phyloP scores from a whole-genome alignment of 148 eudicot species.

The Rhododendron williamsianum region DNA sequence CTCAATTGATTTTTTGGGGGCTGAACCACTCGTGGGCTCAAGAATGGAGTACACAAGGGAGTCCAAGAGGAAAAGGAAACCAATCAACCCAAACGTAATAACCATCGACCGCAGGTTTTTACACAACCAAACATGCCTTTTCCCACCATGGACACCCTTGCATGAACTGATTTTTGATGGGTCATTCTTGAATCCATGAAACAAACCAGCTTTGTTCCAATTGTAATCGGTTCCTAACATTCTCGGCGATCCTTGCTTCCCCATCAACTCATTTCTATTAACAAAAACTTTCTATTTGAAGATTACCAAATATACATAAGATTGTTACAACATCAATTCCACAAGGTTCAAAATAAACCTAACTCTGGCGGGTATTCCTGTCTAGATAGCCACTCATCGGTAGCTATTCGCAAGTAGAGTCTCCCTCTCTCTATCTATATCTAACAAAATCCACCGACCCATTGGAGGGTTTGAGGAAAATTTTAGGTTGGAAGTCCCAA shows the following conservation, averaged over 20 bases:
- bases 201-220: conserved; percentile 30
- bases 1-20: conserved; percentile 8
- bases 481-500: conserved; percentile 4
- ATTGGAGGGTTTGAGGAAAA: neutral
- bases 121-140: conserved; percentile 47
- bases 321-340: neutral
- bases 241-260: conserved; percentile 41
- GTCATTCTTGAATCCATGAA: conserved; percentile 41
- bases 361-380: neutral
- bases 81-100: conserved; percentile 44
- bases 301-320: neutral
- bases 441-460: neutral
- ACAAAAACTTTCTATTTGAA: neutral
- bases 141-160: conserved; percentile 49
- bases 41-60: conserved; percentile 49
- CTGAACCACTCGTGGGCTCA: conserved; percentile 30
- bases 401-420: neutral
- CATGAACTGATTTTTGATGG: conserved; percentile 24
- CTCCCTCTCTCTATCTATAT: neutral
- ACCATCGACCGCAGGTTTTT: conserved; percentile 42
- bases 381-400: neutral
- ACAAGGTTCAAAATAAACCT: neutral
- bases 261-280: conserved; percentile 27
- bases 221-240: conserved; percentile 27
- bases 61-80: conserved; percentile 58